phyloP scores from a whole-genome alignment of 179 eudicot species.

The Sideroxylon spinosum region DNA sequence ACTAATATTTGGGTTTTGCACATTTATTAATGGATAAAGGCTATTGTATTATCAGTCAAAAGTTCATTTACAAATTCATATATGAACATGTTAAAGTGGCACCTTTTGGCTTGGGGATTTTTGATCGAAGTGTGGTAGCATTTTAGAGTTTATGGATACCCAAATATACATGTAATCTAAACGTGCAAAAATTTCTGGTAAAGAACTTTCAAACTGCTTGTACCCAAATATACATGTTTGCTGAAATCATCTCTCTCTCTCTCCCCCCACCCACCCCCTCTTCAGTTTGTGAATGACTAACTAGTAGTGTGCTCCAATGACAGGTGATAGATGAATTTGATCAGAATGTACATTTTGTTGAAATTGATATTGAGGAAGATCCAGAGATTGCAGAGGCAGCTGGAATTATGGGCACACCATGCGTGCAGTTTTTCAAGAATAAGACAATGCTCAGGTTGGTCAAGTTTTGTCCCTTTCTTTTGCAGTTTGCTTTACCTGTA shows the following conservation, averaged over 20 bases:
- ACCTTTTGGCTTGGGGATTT: neutral
- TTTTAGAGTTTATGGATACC: neutral
- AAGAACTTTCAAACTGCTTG: neutral
- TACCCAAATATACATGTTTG: no score
- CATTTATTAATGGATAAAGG: neutral
- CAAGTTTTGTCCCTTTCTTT: neutral
- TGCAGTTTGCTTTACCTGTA: neutral
- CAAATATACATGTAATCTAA: no score
- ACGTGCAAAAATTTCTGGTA: neutral
- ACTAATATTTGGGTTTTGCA: neutral
- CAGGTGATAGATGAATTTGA: constrained; percentile 96
- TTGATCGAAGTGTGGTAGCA: neutral
- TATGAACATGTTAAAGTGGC: neutral
- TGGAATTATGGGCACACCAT: constrained; percentile 96
- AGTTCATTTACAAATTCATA: neutral
- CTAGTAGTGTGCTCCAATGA: constrained; percentile 10
- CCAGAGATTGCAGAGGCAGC: constrained; percentile 98
- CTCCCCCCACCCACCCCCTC: neutral
- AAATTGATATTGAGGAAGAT: constrained; percentile 96
- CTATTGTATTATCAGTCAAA: neutral
- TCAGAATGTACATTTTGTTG: constrained; percentile 79
- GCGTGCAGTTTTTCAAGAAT: constrained; percentile 96
- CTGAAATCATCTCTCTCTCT: no score
- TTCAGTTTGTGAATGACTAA: constrained; percentile 2
- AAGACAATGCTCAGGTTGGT: constrained; percentile 93